Evolutionary conservation across 257 asterid species (phyloP).

Genomic region (Ocimum tenuiflorum): DNA sequence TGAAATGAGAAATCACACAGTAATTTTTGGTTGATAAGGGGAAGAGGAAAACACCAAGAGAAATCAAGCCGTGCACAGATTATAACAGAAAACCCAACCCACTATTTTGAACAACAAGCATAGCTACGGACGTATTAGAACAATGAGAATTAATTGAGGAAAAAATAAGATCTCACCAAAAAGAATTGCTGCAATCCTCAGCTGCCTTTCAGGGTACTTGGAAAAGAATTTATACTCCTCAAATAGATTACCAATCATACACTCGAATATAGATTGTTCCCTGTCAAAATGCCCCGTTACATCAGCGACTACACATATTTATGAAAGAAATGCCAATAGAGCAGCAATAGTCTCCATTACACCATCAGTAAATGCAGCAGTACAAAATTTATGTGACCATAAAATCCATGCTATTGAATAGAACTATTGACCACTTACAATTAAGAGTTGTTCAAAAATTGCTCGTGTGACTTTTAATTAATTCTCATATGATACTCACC

Average conservation of each 20-base stretch:
- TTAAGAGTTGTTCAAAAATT: background rate
- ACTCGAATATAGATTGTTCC: constrained; percentile 71
- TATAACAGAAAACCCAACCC: constrained; percentile 13
- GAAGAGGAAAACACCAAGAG: background rate
- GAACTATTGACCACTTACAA: background rate
- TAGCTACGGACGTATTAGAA: background rate
- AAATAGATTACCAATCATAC: constrained; percentile 77
- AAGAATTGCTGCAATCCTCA: constrained; percentile 71
- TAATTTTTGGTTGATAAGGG: background rate
- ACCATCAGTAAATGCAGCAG: background rate
- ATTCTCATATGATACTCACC: background rate
- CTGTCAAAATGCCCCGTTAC: constrained; percentile 37
- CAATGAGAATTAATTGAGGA: background rate
- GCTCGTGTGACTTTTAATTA: background rate
- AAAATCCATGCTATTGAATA: background rate
- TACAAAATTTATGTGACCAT: background rate
- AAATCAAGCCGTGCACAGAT: background rate
- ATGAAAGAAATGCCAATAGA: background rate
- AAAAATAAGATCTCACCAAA: constrained; percentile 55
- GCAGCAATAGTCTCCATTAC: background rate
- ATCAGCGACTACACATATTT: constrained; percentile 5
- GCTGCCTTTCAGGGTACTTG: constrained; percentile 84
- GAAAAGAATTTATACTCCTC: constrained; percentile 84
- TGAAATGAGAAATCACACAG: background rate
- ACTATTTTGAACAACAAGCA: background rate